phyloP scores from a whole-genome alignment of 2,329 filamentous ascomycete species.

The Colletotrichum phormii region DNA sequence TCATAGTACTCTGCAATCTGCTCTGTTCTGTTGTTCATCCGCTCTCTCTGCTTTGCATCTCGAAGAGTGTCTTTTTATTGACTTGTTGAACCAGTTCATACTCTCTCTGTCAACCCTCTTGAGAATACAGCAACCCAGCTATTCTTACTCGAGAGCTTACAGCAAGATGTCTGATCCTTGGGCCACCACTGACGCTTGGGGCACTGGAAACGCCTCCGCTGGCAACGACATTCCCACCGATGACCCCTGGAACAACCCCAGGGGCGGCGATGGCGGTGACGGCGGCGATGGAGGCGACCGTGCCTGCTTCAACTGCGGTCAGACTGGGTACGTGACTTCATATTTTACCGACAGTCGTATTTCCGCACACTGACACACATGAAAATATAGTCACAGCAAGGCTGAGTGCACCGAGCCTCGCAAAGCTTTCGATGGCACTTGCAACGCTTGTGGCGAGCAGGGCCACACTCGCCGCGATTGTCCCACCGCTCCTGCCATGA shows the following conservation, averaged over 20 bases:
- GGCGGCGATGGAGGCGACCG: constrained; percentile 41
- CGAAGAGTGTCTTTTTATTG: background rate
- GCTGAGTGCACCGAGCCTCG: constrained; percentile 50
- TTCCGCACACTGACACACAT: background rate
- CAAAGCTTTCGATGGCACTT: constrained; percentile 42
- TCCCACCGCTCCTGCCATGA: constrained; percentile 65
- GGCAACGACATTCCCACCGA: constrained; percentile 1
- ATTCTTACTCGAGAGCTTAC: background rate
- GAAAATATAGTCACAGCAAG: constrained; percentile 38
- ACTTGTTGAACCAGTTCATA: constrained; percentile 3
- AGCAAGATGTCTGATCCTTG: constrained; percentile 25
- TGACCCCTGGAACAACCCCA: constrained; percentile 32
- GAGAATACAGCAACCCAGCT: background rate
- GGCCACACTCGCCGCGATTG: constrained; percentile 72
- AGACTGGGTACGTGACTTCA: constrained; percentile 46
- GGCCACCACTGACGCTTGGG: constrained; percentile 7
- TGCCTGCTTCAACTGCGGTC: constrained; percentile 50
- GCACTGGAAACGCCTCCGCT: constrained; percentile 3
- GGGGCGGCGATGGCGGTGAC: constrained; percentile 20
- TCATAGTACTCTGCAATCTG: background rate
- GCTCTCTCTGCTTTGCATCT: background rate
- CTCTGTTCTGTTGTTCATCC: background rate
- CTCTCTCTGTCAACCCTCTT: background rate
- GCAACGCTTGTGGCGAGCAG: constrained; percentile 60
- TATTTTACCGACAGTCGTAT: constrained; percentile 41